These are phyloP conservation scores for Nigrospora oryzae DNA, from an alignment of 2,329 filamentous ascomycete genomes.

Conservation along the genomic window DNA sequence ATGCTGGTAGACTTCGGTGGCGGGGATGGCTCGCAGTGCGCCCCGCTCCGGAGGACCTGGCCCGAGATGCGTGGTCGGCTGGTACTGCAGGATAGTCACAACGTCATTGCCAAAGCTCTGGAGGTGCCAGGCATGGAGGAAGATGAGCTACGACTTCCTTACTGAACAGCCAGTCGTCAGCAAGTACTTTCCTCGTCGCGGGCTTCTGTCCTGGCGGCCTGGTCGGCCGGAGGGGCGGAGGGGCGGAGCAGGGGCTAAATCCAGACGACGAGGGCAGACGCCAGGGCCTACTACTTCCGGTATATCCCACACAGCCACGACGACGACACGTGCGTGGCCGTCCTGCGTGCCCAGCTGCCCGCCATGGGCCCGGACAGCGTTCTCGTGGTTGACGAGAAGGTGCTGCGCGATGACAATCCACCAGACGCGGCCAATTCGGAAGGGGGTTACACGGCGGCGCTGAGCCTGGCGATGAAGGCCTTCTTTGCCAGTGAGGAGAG, in stretches of 20 bases:
- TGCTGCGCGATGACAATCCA: not conserved
- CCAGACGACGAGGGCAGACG: not conserved
- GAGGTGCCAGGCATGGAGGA: not conserved
- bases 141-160: not conserved
- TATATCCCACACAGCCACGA: not conserved
- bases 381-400: not conserved
- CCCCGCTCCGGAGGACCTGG: not conserved
- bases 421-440: not conserved
- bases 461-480: conserved; percentile 1
- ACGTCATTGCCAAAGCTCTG: not conserved
- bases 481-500: not conserved
- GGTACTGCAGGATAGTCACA: not conserved
- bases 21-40: not conserved
- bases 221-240: too few species aligned
- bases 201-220: not conserved
- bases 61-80: not conserved
- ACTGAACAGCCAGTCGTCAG: not conserved
- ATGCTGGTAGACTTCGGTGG: not conserved
- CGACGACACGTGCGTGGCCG: not conserved
- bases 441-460: not conserved
- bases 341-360: not conserved
- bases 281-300: not conserved
- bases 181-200: not conserved
- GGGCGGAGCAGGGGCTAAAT: too few species aligned
- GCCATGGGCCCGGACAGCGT: not conserved